Percentiles rank a stretch among this genome's conserved stretches.
phyloP scores from a whole-genome alignment of 108 stramenopile genomes.

The Schizochytrium sp. region DNA sequence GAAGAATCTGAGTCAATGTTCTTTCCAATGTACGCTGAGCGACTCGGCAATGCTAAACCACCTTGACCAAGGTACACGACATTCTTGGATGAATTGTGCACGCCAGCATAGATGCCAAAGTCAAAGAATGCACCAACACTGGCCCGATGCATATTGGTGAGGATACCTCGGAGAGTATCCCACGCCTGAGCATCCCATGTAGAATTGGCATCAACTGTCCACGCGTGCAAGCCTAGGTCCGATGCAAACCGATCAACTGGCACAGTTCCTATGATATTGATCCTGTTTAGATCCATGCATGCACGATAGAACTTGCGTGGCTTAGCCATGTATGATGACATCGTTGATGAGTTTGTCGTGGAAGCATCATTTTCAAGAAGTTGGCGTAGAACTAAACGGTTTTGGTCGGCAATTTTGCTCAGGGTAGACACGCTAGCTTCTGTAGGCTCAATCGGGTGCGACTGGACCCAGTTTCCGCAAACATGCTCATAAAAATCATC shows the following conservation, averaged over 20 bases:
- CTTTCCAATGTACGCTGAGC: not conserved
- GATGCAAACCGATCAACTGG: not conserved
- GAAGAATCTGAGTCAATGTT: not conserved
- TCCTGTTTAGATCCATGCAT: constrained; percentile 50
- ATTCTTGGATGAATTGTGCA: not conserved
- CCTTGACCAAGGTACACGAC: not conserved
- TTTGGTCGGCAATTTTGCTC: not conserved
- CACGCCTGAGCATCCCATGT: not conserved
- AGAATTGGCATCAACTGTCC: not conserved
- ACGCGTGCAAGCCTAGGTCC: not conserved
- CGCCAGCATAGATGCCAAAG: not conserved
- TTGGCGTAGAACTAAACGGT: not conserved
- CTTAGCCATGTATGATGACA: not conserved
- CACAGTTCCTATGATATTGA: not conserved
- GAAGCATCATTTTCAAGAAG: constrained; percentile 2
- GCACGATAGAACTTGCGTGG: not conserved
- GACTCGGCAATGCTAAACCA: not conserved
- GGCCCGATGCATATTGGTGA: not conserved
- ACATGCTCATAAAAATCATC: constrained; percentile 39
- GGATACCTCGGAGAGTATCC: not conserved
- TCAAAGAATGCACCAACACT: not conserved
- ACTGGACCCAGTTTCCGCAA: constrained; percentile 29
- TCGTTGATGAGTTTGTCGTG: not conserved
- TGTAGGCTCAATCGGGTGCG: not conserved
- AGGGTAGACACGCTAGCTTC: not conserved